A percentile compares a stretch with the other conserved stretches of the same genome.
Evolutionary conservation across 305 asterid genomes (phyloP).

Genomic region (Fraxinus albicans): DNA sequence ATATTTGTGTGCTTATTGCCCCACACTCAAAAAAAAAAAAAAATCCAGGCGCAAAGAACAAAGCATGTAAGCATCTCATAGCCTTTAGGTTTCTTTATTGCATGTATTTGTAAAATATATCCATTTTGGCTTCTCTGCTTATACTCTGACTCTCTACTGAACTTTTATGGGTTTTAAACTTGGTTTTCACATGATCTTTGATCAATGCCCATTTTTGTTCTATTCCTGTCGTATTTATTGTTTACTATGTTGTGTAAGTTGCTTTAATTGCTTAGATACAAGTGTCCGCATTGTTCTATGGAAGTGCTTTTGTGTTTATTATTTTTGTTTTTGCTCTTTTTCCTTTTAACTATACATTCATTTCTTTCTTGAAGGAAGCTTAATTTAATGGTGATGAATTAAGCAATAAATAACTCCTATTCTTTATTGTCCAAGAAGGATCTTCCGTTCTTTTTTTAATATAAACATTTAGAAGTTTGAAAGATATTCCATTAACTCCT

Average conservation of each 20-base stretch:
- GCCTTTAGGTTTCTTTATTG: constrained; percentile 45
- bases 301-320: background rate
- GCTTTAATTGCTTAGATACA: background rate
- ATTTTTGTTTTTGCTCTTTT: background rate
- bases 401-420: background rate
- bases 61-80: constrained; percentile 37
- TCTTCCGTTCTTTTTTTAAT: background rate
- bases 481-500: background rate
- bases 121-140: constrained; percentile 64
- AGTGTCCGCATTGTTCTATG: background rate
- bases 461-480: background rate
- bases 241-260: background rate
- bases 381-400: background rate
- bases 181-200: constrained; percentile 19
- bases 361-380: background rate
- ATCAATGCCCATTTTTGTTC: constrained; percentile 5
- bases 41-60: background rate
- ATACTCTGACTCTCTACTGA: constrained; percentile 45
- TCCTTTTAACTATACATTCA: background rate
- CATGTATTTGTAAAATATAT: constrained; percentile 61
- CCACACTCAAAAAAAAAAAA: background rate
- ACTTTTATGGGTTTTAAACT: constrained; percentile 29
- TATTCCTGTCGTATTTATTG: background rate
- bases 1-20: constrained; percentile 43
- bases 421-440: background rate